These are phyloP conservation scores for Bimuria novae-zelandiae DNA, from an alignment of 2,329 filamentous ascomycete species.

Conservation along the genomic window DNA sequence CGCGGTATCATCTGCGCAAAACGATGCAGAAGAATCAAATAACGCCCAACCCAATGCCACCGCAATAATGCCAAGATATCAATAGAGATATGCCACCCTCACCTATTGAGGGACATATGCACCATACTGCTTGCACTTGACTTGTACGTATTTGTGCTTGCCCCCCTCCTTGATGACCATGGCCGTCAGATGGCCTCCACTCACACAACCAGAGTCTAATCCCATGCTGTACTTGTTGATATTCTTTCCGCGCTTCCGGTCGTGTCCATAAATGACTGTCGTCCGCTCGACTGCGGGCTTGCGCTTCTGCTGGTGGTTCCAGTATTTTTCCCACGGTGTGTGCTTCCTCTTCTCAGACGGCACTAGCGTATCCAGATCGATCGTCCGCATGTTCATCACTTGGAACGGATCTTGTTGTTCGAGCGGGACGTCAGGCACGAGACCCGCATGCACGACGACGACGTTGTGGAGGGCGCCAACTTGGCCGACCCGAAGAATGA, in stretches of 20 bases:
- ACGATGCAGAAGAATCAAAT: no score
- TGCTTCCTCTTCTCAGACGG: conserved; percentile 60
- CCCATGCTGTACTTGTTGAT: conserved; percentile 76
- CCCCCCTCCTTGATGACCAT: conserved; percentile 68
- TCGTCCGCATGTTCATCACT: conserved; percentile 90
- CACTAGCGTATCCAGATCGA: conserved; percentile 66
- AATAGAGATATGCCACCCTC: not conserved
- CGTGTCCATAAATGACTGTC: conserved; percentile 70
- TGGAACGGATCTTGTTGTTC: conserved; percentile 75
- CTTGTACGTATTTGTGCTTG: conserved; percentile 41
- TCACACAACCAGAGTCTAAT: conserved; percentile 81
- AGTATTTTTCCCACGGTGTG: conserved; percentile 69
- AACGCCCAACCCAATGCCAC: no score
- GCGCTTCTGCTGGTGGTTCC: conserved; percentile 50
- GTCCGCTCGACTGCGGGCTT: conserved; percentile 49
- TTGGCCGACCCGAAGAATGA: conserved; percentile 75
- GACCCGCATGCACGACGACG: conserved; percentile 81
- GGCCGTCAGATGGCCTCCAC: conserved; percentile 75
- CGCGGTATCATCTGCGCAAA: no score
- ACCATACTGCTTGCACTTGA: conserved; percentile 44
- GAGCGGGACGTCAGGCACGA: conserved; percentile 75
- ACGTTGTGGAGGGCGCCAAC: conserved; percentile 66
- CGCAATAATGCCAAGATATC: no score
- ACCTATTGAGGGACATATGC: no score
- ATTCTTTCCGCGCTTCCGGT: conserved; percentile 72